Base-by-base conservation (phyloP, 192 early-diverging fungal species). In the Entomortierella chlamydospora region DNA sequence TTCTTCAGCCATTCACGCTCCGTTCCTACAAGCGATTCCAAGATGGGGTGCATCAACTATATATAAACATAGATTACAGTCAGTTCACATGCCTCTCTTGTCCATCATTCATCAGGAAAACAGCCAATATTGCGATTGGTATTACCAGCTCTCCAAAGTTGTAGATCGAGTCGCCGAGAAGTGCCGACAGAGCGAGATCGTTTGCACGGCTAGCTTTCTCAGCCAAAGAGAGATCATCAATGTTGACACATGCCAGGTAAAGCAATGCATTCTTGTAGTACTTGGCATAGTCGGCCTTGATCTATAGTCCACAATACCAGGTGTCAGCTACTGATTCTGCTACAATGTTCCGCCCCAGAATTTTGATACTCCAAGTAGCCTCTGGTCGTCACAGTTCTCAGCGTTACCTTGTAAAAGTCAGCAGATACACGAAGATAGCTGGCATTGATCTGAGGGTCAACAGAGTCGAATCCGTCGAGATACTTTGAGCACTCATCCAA, bases 81-180 rank as follows among this genome's bases (percentile, higher is more conserved):
- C 29, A 33, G 20, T 55, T 25, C n/a, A n/a, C n/a, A n/a, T 41
- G 39, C 39, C 13, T 41, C 13, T 41, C 13, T n/a, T n/a, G n/a
- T n/a, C n/a, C n/a, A n/a, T n/a, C n/a, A n/a, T n/a, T n/a, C n/a
- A n/a, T n/a, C n/a, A n/a, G n/a, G n/a, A n/a, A n/a, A n/a, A n/a
- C n/a, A n/a, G n/a, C n/a, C n/a, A n/a, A n/a, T n/a, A n/a, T n/a
- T n/a, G n/a, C n/a, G 10, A 37, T 37, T 37, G 57, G 72, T 51
- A 84, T 86, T 84, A 99, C 92, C 84, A 99, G 83, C 74, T 98
- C 96, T 52, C 98, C 98, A 93, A 99, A 99, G 86, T 99, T 99
- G 85, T 99, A 99, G 47, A 99, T 93, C 20, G 90, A 95, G 56
- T 98, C 96, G 25, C 97, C 97, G 8, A 99, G 85, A 45, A 99